phyloP scores from a whole-genome alignment of 257 asterid genomes.

The Fraxinus excelsior region DNA sequence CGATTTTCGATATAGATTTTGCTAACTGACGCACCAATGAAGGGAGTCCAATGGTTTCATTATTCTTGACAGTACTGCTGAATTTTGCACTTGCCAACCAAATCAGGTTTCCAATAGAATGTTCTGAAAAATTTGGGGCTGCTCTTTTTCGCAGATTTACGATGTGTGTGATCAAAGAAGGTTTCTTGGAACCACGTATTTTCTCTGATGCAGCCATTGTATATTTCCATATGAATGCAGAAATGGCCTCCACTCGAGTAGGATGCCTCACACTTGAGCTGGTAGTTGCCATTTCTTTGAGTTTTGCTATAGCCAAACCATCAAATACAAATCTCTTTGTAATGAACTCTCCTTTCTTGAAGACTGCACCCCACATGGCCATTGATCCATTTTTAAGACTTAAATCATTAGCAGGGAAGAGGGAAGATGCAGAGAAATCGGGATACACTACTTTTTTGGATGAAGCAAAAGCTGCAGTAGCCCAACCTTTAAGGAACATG shows the following conservation, averaged over 20 bases:
- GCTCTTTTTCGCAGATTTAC: constrained; percentile 64
- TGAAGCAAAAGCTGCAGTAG: constrained; percentile 30
- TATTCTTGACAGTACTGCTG: background rate
- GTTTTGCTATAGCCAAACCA: constrained; percentile 34
- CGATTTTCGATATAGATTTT: constrained; percentile 39
- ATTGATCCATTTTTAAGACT: constrained; percentile 55
- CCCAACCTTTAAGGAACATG: constrained; percentile 61
- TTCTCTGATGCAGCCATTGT: constrained; percentile 41
- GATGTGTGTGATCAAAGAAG: constrained; percentile 62
- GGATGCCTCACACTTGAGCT: constrained; percentile 19
- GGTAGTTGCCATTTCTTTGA: constrained; percentile 34
- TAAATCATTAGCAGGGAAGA: constrained; percentile 49
- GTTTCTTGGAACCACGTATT: constrained; percentile 26
- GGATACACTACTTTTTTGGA: constrained; percentile 29
- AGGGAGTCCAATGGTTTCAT: constrained; percentile 16
- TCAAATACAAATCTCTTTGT: constrained; percentile 65
- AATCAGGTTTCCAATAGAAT: constrained; percentile 59
- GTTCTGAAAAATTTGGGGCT: constrained; percentile 37
- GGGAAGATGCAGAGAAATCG: constrained; percentile 45
- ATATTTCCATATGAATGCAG: constrained; percentile 68
- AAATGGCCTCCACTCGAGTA: constrained; percentile 64
- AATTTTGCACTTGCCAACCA: constrained; percentile 60
- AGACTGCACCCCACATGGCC: constrained; percentile 58
- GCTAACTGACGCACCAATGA: constrained; percentile 40
- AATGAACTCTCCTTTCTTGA: constrained; percentile 55